phyloP scores from a whole-genome alignment of 805 yeast species.

The Saturnispora quitensis region DNA sequence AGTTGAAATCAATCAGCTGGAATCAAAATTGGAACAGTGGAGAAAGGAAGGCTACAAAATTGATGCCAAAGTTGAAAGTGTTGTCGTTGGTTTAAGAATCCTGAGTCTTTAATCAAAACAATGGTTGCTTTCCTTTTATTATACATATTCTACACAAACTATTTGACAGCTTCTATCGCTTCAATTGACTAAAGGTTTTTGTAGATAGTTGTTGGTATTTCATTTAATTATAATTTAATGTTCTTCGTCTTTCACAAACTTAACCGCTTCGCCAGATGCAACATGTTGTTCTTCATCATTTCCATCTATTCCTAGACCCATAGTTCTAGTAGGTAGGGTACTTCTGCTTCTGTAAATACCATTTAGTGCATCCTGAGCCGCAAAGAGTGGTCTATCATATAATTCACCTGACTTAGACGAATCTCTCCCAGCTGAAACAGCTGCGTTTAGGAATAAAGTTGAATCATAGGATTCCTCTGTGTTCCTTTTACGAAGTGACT shows the following conservation, averaged over 20 bases:
- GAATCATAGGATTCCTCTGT: slow-evolving; percentile 45
- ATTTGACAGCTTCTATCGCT: neutral
- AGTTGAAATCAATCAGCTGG: slow-evolving; percentile 52
- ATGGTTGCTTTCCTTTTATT: neutral
- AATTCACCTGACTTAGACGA: slow-evolving; percentile 36
- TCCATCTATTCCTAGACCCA: slow-evolving; percentile 18
- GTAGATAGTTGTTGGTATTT: neutral
- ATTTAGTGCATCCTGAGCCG: slow-evolving; percentile 41
- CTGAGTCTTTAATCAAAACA: neutral
- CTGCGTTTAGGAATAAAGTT: slow-evolving; percentile 41
- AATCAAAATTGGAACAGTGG: slow-evolving; percentile 42
- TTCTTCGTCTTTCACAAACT: slow-evolving; percentile 20
- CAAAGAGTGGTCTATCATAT: slow-evolving; percentile 52
- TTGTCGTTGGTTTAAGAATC: slow-evolving; percentile 56
- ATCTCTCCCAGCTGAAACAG: slow-evolving; percentile 28
- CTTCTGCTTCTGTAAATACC: slow-evolving; percentile 39
- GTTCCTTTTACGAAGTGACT: slow-evolving; percentile 14
- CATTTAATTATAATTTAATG: neutral
- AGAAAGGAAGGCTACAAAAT: slow-evolving; percentile 60
- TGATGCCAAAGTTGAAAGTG: slow-evolving; percentile 82
- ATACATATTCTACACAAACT: neutral
- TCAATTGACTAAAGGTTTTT: neutral
- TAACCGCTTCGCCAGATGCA: slow-evolving; percentile 26
- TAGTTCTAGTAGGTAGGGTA: slow-evolving; percentile 17
- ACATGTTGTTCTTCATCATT: slow-evolving; percentile 17